Evolutionary conservation across 1,284 basidiomycete genomes (phyloP).

Genomic region (Thelephora terrestris): DNA sequence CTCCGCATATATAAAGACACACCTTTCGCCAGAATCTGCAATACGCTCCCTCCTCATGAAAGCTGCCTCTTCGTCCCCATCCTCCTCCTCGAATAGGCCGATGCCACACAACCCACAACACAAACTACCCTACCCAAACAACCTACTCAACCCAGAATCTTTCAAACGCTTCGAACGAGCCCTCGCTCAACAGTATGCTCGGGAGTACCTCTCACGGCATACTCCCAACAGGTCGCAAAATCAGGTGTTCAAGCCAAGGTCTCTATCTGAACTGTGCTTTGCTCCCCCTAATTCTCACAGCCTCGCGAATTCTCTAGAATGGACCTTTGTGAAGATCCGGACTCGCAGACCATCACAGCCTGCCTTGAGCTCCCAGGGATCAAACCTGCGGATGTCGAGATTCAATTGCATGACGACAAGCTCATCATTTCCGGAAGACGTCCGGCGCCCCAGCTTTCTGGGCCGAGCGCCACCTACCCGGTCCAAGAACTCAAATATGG

Average conservation of each 20-base stretch:
- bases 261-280: constrained; percentile 19
- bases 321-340: constrained; percentile 41
- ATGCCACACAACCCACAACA: no score
- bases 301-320: constrained; percentile 27
- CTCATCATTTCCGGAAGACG: constrained; percentile 39
- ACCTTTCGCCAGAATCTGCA: no score
- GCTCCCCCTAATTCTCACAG: background rate
- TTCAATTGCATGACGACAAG: constrained; percentile 31
- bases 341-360: constrained; percentile 29
- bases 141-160: no score
- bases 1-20: no score
- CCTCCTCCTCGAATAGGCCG: no score
- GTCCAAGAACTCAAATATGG: constrained; percentile 44
- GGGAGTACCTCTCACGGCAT: constrained; percentile 11
- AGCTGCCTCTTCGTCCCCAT: no score
- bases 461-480: constrained; percentile 14
- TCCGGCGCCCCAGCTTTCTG: constrained; percentile 15
- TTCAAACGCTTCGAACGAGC: constrained; percentile 10
- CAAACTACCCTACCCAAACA: no score
- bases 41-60: no score
- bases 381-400: constrained; percentile 33
- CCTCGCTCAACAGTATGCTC: constrained; percentile 11
- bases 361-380: constrained; percentile 49
- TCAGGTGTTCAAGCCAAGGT: constrained; percentile 13
- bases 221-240: constrained; percentile 5